Evolutionary conservation across 1,284 basidiomycete species (phyloP), one percentile per base, ranked within the genome.

Genomic region (Sanguinoderma infundibulare): DNA sequence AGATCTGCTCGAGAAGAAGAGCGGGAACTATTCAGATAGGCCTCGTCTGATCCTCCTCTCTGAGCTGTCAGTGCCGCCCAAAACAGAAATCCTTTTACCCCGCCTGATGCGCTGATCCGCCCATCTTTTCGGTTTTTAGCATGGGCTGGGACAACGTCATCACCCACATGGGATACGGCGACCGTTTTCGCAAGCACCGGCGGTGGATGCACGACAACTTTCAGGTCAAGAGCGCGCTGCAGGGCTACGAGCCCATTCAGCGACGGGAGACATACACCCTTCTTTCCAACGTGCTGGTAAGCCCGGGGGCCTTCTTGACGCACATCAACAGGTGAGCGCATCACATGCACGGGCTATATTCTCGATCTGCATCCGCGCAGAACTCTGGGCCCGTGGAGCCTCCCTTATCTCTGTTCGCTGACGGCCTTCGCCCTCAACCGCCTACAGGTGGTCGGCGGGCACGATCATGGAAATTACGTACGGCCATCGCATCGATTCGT

Each of bases 1-100:
- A 77, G 83, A 84, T 66, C 72, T 85, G 20, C 73, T 86, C 17
- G 84, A 84, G 66, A 84, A 83, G 67, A 78, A 78, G 38, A 81
- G 81, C 17, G 76, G 77, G n/a, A 80, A 80, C 26, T 84, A 81
- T 60, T 83, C 81, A 7, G 79, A 78, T 63, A 76, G 83, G 17
- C 75, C 75, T 10, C 66, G 68, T 3, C 62, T 74, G 47, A 64
- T 71, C 49, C 62, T 74, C 39, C 64, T 72, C 22, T 49, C 65
- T 24, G 71, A 74, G 49, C 54, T 74, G 72, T 73, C 42, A 53
- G 72, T 68, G 1, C 49, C 14, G 17, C 53, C 17, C 20, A 14
- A 22, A 15, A 4, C 20, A 17, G 32, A 12, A 35, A 12, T 15
- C n/a, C 32, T 46, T 49, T n/a, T 38, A 30, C 12, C 36, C 40